These are phyloP conservation scores for Cercospora sp. DNA, from an alignment of 2,329 filamentous ascomycete genomes.

Conservation along the genomic window DNA sequence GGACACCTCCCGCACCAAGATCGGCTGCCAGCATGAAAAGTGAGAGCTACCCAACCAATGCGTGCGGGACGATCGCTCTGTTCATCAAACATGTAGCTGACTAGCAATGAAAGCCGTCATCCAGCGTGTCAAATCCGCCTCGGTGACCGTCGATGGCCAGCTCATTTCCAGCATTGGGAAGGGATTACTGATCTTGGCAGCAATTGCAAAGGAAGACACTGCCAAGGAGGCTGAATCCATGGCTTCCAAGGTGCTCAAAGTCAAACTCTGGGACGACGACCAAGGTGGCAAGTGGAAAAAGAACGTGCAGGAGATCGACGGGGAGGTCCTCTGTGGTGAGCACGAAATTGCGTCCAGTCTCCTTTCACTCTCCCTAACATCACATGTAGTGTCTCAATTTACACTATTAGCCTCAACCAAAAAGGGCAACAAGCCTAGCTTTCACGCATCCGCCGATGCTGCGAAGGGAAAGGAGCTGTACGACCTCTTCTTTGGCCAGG, in stretches of 20 bases:
- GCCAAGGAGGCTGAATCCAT: conserved; percentile 82
- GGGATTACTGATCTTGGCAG: conserved; percentile 87
- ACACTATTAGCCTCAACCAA: conserved; percentile 91
- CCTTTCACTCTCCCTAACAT: conserved; percentile 10
- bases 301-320: conserved; percentile 81
- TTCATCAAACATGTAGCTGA: conserved; percentile 23
- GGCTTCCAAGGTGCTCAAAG: conserved; percentile 82
- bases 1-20: conserved; percentile 7
- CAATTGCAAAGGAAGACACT: conserved; percentile 86
- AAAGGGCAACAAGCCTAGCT: conserved; percentile 93
- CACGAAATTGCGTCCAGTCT: conserved; percentile 11
- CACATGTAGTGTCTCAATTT: conserved; percentile 81
- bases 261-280: conserved; percentile 86
- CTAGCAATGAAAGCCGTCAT: conserved; percentile 68
- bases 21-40: conserved; percentile 44
- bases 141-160: conserved; percentile 89
- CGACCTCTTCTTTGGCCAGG: conserved; percentile 75
- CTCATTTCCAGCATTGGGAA: conserved; percentile 87
- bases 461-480: conserved; percentile 81
- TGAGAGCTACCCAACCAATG: conserved; percentile 29
- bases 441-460: conserved; percentile 80
- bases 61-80: conserved; percentile 9
- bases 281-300: conserved; percentile 86
- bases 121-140: conserved; percentile 91
- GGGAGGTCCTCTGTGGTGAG: conserved; percentile 91